Evolutionary conservation across 192 early-diverging fungal species (phyloP), one percentile per base, ranked within the genome.

Genomic region (Obelidium mucronatum): DNA sequence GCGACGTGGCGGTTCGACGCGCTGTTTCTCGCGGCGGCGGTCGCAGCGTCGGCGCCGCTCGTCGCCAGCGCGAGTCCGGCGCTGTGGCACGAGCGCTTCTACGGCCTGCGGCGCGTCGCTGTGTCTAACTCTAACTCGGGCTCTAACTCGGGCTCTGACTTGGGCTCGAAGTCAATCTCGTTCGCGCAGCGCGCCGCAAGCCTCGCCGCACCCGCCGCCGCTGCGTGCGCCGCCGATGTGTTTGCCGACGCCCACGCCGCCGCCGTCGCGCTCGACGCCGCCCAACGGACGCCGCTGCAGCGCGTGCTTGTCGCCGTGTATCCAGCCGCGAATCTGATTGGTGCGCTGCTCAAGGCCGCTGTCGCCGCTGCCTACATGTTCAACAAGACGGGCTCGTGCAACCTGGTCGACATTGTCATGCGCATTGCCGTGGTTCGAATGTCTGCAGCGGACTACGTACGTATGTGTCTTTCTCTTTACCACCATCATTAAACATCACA

Each of bases 11-110:
- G 67, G 11, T 90, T 92, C 70, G 95, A 98, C 70, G 95, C 95
- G 76, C 79, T 91, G 26, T 96, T 91, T 82, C 58, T 94, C 5
- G 94, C 95, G 94, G 79, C 91, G 48, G 80, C 92, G 34, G 85
- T 97, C 3, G 95, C 31, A 22, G 36, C 35, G 15, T 33, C 24
- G 39, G 36, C 40, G 28, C 13, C 51, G 26, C 26, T 61, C 66
- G 15, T 58, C 19, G 17, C n/a, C 24, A 69, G 48, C 37, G 33
- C 63, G 28, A 30, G 48, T 33, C 26, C 89, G 58, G 91, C 84
- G 0, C 93, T 93, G 15, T 94, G 94, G 80, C 88, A 94, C n/a
- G 96, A 97, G 81, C 91, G 93, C 81, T 96, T 97, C 83, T 97
- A 97, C 80, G 95, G 95, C 3, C 78, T 93, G 30, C 94, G 94